Base-by-base conservation (phyloP, 495 filamentous ascomycete genomes). In the Aspergillus panamensis region DNA sequence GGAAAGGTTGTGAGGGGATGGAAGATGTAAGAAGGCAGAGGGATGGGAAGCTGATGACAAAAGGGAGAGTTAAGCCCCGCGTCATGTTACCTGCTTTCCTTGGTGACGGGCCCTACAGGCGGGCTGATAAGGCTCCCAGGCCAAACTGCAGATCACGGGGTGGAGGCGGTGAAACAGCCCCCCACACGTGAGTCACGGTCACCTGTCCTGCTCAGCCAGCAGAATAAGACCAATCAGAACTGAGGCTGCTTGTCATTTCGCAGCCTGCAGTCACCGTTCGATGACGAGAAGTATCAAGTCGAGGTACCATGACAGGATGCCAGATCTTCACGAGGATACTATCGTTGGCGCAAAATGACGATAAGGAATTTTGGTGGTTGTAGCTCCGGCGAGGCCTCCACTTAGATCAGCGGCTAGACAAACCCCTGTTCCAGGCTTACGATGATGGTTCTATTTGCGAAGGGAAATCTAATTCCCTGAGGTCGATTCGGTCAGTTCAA, bases 91-190 rank as follows among this genome's bases (percentile, higher is more conserved):
- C n/a, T n/a, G n/a, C n/a, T 49, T 49, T 2, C 25, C 25, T 25
- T 5, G 5, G 43, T 47, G 43, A 55, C 40, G 31, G 43, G 16
- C 42, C 43, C 49, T 20, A 39, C 48, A 5, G 25, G 25, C 25
- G 5, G 44, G 45, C 60, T 64, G 62, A 65, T 65, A 66, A 66
- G 64, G 54, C 49, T 54, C 40, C 59, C 54, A 44, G 43, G 51
- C 42, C 8, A 45, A 48, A 32, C 50, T 14, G 35, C 35, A 58
- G 56, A 72, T 72, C 69, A 72, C 69, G 65, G 63, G 66, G 62
- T 25, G 49, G 59, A 66, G 72, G 71, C 72, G 72, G 73, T 72
- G 67, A 73, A 51, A 37, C 13, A 33, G 60, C 60, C 56, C 60
- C 56, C 65, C 60, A 61, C 59, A 67, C 62, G 60, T 67, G 60